phyloP scores from a whole-genome alignment of 805 yeast genomes.

The Blastobotrys parvus region DNA sequence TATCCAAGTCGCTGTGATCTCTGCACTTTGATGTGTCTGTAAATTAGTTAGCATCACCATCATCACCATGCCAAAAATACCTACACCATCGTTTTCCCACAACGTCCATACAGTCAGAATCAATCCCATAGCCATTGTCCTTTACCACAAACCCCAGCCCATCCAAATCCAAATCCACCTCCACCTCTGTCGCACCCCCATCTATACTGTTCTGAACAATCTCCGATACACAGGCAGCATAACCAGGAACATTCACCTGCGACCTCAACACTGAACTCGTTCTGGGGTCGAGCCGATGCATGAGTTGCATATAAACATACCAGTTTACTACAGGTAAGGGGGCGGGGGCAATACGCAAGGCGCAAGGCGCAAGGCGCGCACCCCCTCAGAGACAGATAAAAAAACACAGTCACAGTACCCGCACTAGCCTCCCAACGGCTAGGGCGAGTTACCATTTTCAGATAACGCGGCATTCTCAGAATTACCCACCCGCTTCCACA shows the following conservation, averaged over 20 bases:
- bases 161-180: slow-evolving; percentile 6
- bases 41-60: not conserved
- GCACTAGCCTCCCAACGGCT: no score
- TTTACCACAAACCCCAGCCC: slow-evolving; percentile 25
- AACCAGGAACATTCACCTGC: slow-evolving; percentile 5
- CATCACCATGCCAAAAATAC: slow-evolving; percentile 12
- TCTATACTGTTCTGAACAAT: slow-evolving; percentile 15
- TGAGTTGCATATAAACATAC: not conserved
- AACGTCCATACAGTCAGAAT: slow-evolving; percentile 33
- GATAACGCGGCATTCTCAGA: no score
- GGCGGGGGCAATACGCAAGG: no score
- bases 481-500: no score
- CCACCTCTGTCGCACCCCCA: slow-evolving; percentile 13
- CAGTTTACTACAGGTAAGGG: no score
- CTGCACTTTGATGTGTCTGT: not conserved
- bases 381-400: no score
- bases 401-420: no score
- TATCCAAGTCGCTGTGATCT: slow-evolving; percentile 29
- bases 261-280: slow-evolving; percentile 1
- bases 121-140: slow-evolving; percentile 62
- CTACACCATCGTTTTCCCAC: slow-evolving; percentile 39
- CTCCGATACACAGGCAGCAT: slow-evolving; percentile 11
- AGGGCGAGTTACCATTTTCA: no score
- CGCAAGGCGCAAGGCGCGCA: no score
- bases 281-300: not conserved